Conservation (phyloP, 306 rosid genomes). For the Glycine soja region DNA sequence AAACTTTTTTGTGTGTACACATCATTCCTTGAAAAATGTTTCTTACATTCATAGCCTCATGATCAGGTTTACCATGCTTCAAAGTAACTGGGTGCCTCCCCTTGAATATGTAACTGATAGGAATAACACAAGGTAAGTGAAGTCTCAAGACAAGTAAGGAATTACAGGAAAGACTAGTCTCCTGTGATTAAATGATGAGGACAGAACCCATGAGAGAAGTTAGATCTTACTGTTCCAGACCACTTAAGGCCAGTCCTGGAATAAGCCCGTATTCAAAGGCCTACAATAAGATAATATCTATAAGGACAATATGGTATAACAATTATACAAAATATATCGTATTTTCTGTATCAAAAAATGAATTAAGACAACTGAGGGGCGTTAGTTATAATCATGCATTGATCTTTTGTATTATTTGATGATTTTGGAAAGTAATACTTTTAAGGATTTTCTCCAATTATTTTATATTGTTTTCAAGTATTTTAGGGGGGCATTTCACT, state of each 20-base stretch:
- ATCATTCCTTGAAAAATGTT: slow-evolving; percentile 38
- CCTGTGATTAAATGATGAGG: slow-evolving; percentile 29
- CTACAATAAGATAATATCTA: slow-evolving; percentile 50
- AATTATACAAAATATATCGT: background rate
- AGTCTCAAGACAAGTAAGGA: slow-evolving; percentile 22
- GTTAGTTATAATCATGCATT: background rate
- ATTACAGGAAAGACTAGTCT: slow-evolving; percentile 29
- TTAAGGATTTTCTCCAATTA: slow-evolving; percentile 11
- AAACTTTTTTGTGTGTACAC: background rate
- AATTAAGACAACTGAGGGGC: slow-evolving; percentile 6
- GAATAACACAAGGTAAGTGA: slow-evolving; percentile 45
- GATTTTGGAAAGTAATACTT: background rate
- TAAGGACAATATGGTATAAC: slow-evolving; percentile 38
- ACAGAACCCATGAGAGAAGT: slow-evolving; percentile 35
- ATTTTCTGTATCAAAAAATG: slow-evolving; percentile 3
- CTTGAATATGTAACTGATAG: slow-evolving; percentile 75
- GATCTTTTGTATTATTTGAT: background rate
- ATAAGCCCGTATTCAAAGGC: slow-evolving; percentile 87
- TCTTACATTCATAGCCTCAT: slow-evolving; percentile 84
- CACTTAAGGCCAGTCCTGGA: slow-evolving; percentile 91
- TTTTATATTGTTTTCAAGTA: slow-evolving; percentile 8
- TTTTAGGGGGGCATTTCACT: slow-evolving; percentile 1
- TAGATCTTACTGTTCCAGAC: slow-evolving; percentile 84
- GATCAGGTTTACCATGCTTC: slow-evolving; percentile 96
- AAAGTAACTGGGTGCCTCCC: slow-evolving; percentile 81